Base-by-base conservation (phyloP, 768 basidiomycete genomes). In the Mrakia frigida region DNA sequence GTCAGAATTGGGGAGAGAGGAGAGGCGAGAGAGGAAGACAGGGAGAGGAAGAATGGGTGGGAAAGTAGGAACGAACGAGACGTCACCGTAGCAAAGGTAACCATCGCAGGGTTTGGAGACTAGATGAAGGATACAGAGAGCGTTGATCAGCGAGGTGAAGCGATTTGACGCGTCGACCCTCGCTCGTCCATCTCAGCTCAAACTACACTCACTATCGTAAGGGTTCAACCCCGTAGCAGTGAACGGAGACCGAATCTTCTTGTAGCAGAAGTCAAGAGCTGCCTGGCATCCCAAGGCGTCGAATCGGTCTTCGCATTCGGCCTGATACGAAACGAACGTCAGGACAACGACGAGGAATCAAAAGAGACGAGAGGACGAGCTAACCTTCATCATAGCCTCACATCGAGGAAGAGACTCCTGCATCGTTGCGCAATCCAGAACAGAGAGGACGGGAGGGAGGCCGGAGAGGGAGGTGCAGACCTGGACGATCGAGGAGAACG, bases 341-440 rank as follows among this genome's bases (percentile, higher is more conserved):
- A 23, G 35, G 3, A 13, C 31, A 14, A 25, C 21, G 35, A 39
- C 3, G 25, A 37, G 21, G 65, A 67, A 10, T 14, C 6, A 41
- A n/a, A 10, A 31, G n/a, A 35, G n/a, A 33, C 4, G 65, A n/a
- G 37, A 14, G n/a, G 11, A 72, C 14, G 39, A 18, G 25, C 65
- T 18, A 25, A 68, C 65, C n/a, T 86, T 83, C 82, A 90, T 86
- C 52, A 86, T 86, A 77, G 85, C 85, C 79, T 88, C 83, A 81
- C 92, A 93, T 68, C 89, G 87, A 31, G 90, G 89, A 31, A 92
- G 85, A 11, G 87, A 86, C 52, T 85, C 84, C 82, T 90, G 90
- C 87, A 90, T 89, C 25, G 85, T 84, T 1, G 89, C 76, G 28
- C 76, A 77, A 31, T 72, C 60, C 3, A 46, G 25, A 7, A 73